Base-by-base conservation (phyloP, 768 basidiomycete genomes). In the Kwoniella dejecticola region DNA sequence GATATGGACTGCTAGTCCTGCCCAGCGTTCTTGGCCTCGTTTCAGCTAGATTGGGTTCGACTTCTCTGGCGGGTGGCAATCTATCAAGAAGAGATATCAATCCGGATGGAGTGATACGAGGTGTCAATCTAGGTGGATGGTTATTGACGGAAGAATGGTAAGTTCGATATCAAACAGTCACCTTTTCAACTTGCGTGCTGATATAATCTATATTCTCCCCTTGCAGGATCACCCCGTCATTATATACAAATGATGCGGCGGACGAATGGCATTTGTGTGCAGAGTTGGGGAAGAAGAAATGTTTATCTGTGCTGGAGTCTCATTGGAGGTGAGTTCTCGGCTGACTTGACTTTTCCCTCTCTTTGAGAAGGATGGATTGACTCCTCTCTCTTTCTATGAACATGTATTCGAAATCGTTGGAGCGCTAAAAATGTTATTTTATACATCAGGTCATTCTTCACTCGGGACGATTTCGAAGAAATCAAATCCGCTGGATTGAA, bases 121-220 rank as follows among this genome's bases (percentile, higher is more conserved):
- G 76, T 15, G 76, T 77, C 17, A 77, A 77, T 63, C 53, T 76
- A 2, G 76, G 76, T 12, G 76, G 76, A 50, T 77, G 76, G 76
- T 63, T 68, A 19, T 55, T 74, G 55, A 62, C 63, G 15, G 68
- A 71, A 41, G 24, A 60, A 54, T 71, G 67, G 67, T 67, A 31
- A 31, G 66, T 62, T 5, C 12, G 11, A 29, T 36, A n/a, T n/a
- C n/a, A n/a, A n/a, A n/a, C n/a, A n/a, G n/a, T n/a, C n/a, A n/a
- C n/a, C n/a, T n/a, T n/a, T n/a, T n/a, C n/a, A n/a, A n/a, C n/a
- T n/a, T n/a, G n/a, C n/a, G n/a, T n/a, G n/a, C n/a, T n/a, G n/a
- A n/a, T n/a, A n/a, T n/a, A n/a, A n/a, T n/a, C n/a, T n/a, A n/a
- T n/a, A n/a, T n/a, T n/a, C n/a, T n/a, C n/a, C n/a, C n/a, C n/a